phyloP scores from a whole-genome alignment of 768 basidiomycete species.

The Chiua virens region DNA sequence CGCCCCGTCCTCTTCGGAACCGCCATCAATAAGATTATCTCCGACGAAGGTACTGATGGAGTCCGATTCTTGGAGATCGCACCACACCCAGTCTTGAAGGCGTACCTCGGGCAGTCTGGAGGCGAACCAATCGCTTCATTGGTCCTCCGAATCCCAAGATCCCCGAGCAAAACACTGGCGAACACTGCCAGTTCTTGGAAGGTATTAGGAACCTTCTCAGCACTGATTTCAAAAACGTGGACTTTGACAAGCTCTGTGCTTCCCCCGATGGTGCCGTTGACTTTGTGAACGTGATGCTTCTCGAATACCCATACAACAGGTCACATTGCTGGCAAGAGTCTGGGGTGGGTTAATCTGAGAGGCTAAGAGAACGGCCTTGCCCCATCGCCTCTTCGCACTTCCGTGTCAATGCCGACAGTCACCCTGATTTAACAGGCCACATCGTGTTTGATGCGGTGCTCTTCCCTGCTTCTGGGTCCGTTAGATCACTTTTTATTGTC shows the following conservation, averaged over 20 bases:
- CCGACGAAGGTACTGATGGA: conserved; percentile 29
- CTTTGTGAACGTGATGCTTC: conserved; percentile 27
- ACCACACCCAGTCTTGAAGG: conserved; percentile 36
- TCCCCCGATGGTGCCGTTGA: conserved; percentile 17
- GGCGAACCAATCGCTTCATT: conserved; percentile 29
- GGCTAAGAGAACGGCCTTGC: conserved; percentile 28
- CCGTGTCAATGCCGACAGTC: conserved; percentile 33
- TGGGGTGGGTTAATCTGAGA: conserved; percentile 20
- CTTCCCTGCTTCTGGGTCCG: conserved; percentile 46
- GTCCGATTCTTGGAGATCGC: conserved; percentile 33
- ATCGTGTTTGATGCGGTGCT: conserved; percentile 45
- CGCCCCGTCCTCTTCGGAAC: conserved; percentile 34
- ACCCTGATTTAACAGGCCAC: conserved; percentile 43
- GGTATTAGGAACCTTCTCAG: conserved; percentile 32
- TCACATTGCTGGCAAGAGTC: conserved; percentile 29
- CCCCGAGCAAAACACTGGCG: conserved; percentile 33
- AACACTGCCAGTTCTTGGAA: conserved; percentile 33
- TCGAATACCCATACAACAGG: conserved; percentile 32
- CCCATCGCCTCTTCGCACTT: conserved; percentile 38
- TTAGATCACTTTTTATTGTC: conserved; percentile 13
- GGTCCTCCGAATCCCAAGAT: conserved; percentile 33
- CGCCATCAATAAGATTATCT: conserved; percentile 31
- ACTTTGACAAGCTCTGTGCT: conserved; percentile 29
- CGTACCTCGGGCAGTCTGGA: conserved; percentile 34
- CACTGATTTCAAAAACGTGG: conserved; percentile 29